A percentile compares a stretch with the other conserved stretches of the same genome.
Conservation (phyloP, 176 grass and related monocot genomes). For the Canna indica region DNA sequence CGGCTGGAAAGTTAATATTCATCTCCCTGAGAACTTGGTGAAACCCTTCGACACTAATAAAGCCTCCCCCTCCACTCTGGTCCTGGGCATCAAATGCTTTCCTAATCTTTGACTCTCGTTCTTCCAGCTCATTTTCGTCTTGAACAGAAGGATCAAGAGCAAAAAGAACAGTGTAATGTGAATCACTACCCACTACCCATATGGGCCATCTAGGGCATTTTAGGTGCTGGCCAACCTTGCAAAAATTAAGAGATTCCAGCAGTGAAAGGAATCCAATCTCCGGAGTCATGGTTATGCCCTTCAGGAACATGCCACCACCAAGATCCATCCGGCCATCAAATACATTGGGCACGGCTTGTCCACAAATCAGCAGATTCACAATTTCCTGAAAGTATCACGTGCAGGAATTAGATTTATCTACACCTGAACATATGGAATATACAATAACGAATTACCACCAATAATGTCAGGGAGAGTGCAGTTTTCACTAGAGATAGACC, state of each 20-base stretch:
- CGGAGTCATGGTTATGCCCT: slow-evolving; percentile 65
- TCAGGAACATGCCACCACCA: slow-evolving; percentile 92
- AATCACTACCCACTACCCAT: slow-evolving; percentile 98
- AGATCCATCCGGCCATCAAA: slow-evolving; percentile 98
- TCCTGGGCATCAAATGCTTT: slow-evolving; percentile 83
- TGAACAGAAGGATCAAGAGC: slow-evolving; percentile 68
- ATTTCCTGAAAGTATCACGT: slow-evolving; percentile 60
- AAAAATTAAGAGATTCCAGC: slow-evolving; percentile 89
- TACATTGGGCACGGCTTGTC: slow-evolving; percentile 96
- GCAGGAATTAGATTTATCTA: not conserved
- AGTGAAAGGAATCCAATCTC: slow-evolving; percentile 96
- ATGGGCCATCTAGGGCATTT: slow-evolving; percentile 95
- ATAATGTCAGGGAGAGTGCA: not conserved
- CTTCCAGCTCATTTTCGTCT: slow-evolving; percentile 90
- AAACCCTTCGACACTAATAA: slow-evolving; percentile 69
- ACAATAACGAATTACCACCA: not conserved
- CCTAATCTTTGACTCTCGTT: slow-evolving; percentile 74
- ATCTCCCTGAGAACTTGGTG: slow-evolving; percentile 71
- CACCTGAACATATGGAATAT: not conserved
- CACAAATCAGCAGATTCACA: slow-evolving; percentile 97
- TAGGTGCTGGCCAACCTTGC: slow-evolving; percentile 86
- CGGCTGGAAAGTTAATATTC: slow-evolving; percentile 51
- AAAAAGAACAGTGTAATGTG: slow-evolving; percentile 96
- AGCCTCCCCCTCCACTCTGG: slow-evolving; percentile 93
- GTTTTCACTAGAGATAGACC: not conserved